Conservation (phyloP, 352 stramenopile species). For the Phytopythium ostracodes region DNA sequence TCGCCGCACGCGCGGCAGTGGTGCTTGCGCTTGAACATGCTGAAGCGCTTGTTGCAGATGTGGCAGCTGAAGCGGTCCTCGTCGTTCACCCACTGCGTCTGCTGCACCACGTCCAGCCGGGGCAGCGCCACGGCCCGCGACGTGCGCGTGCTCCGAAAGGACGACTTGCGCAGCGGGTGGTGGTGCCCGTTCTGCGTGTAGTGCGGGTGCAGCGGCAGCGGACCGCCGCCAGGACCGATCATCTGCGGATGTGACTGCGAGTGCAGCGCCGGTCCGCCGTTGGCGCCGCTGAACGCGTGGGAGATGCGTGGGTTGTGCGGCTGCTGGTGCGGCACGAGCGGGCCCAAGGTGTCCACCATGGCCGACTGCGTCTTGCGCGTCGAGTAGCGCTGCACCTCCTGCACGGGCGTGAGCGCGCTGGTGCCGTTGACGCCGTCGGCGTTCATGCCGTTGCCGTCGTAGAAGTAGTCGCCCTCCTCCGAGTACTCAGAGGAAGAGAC, state of each 20-base stretch:
- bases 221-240: slow-evolving; percentile 19
- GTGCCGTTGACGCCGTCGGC: not conserved
- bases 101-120: slow-evolving; percentile 69
- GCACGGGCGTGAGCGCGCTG: slow-evolving; percentile 6
- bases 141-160: slow-evolving; percentile 69
- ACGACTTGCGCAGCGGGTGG: slow-evolving; percentile 60
- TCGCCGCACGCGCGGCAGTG: slow-evolving; percentile 83
- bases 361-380: slow-evolving; percentile 46
- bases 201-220: slow-evolving; percentile 18
- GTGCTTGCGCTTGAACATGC: slow-evolving; percentile 87
- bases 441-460: no score
- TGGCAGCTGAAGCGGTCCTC: slow-evolving; percentile 83
- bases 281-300: not conserved
- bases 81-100: slow-evolving; percentile 83
- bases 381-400: slow-evolving; percentile 15
- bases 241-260: slow-evolving; percentile 19
- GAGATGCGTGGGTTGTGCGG: not conserved
- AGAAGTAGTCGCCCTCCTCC: slow-evolving; percentile 37
- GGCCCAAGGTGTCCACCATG: slow-evolving; percentile 28
- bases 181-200: not conserved
- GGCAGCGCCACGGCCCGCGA: slow-evolving; percentile 70
- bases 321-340: slow-evolving; percentile 10
- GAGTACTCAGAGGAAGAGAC: slow-evolving; percentile 51
- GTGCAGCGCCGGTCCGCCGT: slow-evolving; percentile 8
- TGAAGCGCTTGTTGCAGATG: slow-evolving; percentile 88